These are phyloP conservation scores for Sporothrix curviconia DNA, from an alignment of 2,329 filamentous ascomycete species.

Conservation along the genomic window DNA sequence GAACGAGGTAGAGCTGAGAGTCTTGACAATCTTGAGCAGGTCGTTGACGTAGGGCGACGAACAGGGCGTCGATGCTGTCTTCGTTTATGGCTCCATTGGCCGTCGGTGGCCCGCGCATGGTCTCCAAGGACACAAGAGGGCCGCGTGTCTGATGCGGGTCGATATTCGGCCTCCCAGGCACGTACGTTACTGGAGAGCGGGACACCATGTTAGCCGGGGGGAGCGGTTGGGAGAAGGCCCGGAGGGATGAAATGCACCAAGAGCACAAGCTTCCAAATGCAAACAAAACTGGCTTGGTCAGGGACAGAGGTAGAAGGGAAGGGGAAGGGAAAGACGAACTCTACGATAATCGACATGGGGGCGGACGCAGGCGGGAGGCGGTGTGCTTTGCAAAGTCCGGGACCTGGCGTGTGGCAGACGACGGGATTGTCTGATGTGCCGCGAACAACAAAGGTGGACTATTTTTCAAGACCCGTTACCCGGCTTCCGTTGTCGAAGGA, in stretches of 20 bases:
- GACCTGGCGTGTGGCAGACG: neutral
- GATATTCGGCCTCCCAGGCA: slow-evolving; percentile 42
- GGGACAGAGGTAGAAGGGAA: neutral
- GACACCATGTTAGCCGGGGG: neutral
- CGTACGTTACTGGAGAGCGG: slow-evolving; percentile 19
- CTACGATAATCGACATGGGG: slow-evolving; percentile 41
- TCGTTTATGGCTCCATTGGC: slow-evolving; percentile 10
- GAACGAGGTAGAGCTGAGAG: slow-evolving; percentile 64
- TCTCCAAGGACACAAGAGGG: slow-evolving; percentile 32
- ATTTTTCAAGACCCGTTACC: neutral
- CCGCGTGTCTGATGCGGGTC: slow-evolving; percentile 54
- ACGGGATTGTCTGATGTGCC: neutral
- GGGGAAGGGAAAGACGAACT: slow-evolving; percentile 32
- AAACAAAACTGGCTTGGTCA: neutral
- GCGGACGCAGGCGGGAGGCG: slow-evolving; percentile 2
- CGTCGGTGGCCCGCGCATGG: neutral
- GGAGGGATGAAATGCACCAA: neutral
- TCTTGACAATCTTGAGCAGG: slow-evolving; percentile 61
- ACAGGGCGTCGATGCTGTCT: slow-evolving; percentile 35
- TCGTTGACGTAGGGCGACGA: slow-evolving; percentile 51
- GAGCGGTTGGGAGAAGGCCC: no score
- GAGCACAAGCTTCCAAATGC: neutral
- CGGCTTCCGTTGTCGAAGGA: neutral
- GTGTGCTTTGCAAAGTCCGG: neutral
- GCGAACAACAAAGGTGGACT: slow-evolving; percentile 5